Percentiles rank a stretch among this genome's conserved stretches.
phyloP scores from a whole-genome alignment of 805 yeast genomes.

The Isabelozyma heimii region DNA sequence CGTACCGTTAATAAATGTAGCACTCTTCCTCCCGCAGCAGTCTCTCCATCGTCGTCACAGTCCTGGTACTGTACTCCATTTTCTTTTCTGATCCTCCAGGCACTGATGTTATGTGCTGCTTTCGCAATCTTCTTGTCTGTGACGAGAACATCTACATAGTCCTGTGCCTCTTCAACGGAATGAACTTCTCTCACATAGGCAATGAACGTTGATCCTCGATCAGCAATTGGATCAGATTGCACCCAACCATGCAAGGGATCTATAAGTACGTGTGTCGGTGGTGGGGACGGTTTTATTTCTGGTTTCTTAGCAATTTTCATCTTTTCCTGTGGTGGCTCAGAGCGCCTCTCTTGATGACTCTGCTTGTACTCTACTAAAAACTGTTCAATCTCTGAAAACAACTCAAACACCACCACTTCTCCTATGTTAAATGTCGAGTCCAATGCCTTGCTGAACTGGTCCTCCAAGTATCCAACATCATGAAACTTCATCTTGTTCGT shows the following conservation, averaged over 20 bases:
- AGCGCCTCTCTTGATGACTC: conserved; percentile 1
- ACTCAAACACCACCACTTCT: conserved; percentile 76
- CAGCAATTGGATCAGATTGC: conserved; percentile 72
- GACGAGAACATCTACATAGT: conserved; percentile 48
- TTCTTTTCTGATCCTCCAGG: conserved; percentile 71
- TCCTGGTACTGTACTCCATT: conserved; percentile 68
- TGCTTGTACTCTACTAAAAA: conserved; percentile 42
- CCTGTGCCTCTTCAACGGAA: conserved; percentile 66
- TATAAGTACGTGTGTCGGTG: not conserved
- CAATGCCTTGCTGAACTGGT: conserved; percentile 49
- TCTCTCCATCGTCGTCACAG: conserved; percentile 95
- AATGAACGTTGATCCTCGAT: conserved; percentile 81
- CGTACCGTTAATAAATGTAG: conserved; percentile 68
- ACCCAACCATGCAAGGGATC: conserved; percentile 73
- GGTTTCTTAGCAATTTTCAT: conserved; percentile 4
- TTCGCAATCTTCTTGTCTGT: conserved; percentile 64
- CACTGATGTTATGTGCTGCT: conserved; percentile 80
- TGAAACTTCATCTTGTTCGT: conserved; percentile 34
- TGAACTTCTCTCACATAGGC: conserved; percentile 67
- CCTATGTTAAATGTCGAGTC: conserved; percentile 54
- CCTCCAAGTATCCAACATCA: conserved; percentile 42
- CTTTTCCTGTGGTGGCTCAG: conserved; percentile 8
- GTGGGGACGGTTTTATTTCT: not conserved
- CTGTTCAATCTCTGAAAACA: conserved; percentile 60
- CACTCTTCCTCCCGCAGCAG: conserved; percentile 91